These are phyloP conservation scores for Alternaria sp. DNA, from an alignment of 2,329 filamentous ascomycete species.

Conservation along the genomic window DNA sequence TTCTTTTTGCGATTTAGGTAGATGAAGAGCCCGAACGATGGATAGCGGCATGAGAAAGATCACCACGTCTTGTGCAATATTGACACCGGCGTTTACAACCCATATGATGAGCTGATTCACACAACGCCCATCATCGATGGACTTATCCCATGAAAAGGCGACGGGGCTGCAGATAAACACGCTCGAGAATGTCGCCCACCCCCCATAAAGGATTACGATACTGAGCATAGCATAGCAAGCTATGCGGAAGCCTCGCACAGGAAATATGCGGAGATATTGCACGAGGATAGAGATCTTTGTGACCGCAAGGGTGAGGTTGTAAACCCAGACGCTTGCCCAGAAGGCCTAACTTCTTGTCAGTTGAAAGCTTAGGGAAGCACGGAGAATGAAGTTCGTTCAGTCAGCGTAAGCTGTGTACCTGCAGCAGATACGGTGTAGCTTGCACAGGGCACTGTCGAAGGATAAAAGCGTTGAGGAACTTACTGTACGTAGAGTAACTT, in stretches of 20 bases:
- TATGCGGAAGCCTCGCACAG: conserved; percentile 36
- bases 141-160: conserved; percentile 45
- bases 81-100: conserved; percentile 43
- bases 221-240: conserved; percentile 40
- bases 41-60: conserved; percentile 46
- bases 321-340: conserved; percentile 47
- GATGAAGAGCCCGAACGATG: conserved; percentile 41
- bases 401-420: background rate
- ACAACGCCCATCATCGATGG: conserved; percentile 37
- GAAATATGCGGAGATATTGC: conserved; percentile 46
- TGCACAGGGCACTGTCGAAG: background rate
- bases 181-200: conserved; percentile 45
- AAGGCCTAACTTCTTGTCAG: conserved; percentile 41
- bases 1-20: conserved; percentile 47
- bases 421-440: background rate
- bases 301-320: conserved; percentile 42
- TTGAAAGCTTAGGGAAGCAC: background rate
- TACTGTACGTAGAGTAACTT: conserved; percentile 23
- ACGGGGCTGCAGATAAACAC: conserved; percentile 48
- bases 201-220: conserved; percentile 35
- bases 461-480: conserved; percentile 5
- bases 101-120: conserved; percentile 43
- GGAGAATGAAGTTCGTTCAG: background rate
- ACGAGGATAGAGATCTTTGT: conserved; percentile 47
- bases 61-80: conserved; percentile 45